A percentile compares a stretch with the other conserved stretches of the same genome.
phyloP scores from a whole-genome alignment of 2,329 filamentous ascomycete species.

The Davidsoniella neocaledoniae region DNA sequence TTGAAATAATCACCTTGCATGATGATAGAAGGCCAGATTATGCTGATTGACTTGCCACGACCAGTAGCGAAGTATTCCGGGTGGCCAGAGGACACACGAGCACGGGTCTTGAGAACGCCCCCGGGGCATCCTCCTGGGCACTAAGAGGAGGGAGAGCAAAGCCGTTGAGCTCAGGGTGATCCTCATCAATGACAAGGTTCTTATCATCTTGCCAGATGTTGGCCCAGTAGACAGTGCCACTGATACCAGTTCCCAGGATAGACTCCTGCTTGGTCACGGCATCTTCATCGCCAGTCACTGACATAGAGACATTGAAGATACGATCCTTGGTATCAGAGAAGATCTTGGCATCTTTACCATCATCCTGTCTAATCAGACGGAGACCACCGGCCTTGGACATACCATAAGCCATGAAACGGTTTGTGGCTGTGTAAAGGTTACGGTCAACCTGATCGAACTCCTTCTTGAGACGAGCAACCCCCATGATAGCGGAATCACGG shows the following conservation, averaged over 20 bases:
- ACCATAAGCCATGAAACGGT: conserved; percentile 84
- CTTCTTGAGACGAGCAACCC: conserved; percentile 89
- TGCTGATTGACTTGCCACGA: conserved; percentile 87
- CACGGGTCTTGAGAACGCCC: conserved; percentile 87
- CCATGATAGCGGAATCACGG: conserved; percentile 67
- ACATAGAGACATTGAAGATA: conserved; percentile 85
- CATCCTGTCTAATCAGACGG: conserved; percentile 84
- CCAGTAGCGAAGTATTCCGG: conserved; percentile 91
- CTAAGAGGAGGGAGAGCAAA: conserved; percentile 79
- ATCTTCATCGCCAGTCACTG: conserved; percentile 31
- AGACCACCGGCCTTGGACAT: conserved; percentile 87
- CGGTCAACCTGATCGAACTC: conserved; percentile 96
- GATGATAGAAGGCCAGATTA: conserved; percentile 55
- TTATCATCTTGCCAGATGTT: conserved; percentile 60
- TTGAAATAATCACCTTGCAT: conserved; percentile 47
- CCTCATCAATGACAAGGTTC: conserved; percentile 56
- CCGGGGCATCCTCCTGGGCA: conserved; percentile 73
- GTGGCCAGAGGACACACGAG: conserved; percentile 74
- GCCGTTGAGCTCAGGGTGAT: conserved; percentile 66
- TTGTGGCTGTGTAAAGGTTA: conserved; percentile 75
- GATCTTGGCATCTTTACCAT: conserved; percentile 78
- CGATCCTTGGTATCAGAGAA: conserved; percentile 86
- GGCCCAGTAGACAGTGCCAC: conserved; percentile 93
- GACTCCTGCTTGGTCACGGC: conserved; percentile 44
- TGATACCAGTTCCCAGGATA: conserved; percentile 82